A percentile compares a stretch with the other conserved stretches of the same genome.
Evolutionary conservation across 345 rosid genomes (phyloP).

Genomic region (Psidium friedrichsthalianum): DNA sequence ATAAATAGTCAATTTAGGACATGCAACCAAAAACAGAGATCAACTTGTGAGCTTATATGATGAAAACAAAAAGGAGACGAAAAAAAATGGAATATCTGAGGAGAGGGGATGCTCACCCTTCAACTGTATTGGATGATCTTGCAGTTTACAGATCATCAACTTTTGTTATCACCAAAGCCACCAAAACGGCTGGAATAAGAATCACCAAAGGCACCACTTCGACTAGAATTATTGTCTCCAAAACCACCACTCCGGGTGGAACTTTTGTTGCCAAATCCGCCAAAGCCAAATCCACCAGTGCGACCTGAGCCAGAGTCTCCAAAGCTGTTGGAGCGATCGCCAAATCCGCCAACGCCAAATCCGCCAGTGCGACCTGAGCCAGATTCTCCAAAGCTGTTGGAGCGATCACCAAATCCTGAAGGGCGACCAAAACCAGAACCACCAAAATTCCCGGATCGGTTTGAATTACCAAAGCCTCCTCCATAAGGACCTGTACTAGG

Average conservation of each 20-base stretch:
- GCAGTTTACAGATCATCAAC: neutral
- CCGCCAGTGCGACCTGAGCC: conserved; percentile 17
- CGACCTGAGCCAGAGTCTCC: conserved; percentile 25
- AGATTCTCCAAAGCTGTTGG: conserved; percentile 22
- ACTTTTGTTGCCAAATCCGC: conserved; percentile 1
- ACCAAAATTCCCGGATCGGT: neutral
- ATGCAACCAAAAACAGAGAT: neutral
- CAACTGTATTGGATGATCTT: neutral
- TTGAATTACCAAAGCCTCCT: conserved; percentile 5
- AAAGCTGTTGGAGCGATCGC: conserved; percentile 17
- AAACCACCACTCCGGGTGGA: neutral
- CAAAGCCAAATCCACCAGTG: conserved; percentile 2
- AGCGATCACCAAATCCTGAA: conserved; percentile 11
- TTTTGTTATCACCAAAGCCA: neutral
- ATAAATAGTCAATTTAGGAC: neutral
- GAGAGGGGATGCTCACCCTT: conserved; percentile 1
- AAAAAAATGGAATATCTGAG: neutral
- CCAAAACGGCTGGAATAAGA: conserved; percentile 4
- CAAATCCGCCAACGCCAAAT: conserved; percentile 1
- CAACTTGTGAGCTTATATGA: neutral
- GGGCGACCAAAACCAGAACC: conserved; percentile 10
- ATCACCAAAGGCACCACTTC: neutral
- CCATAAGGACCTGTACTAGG: conserved; percentile 1
- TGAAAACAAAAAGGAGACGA: neutral
- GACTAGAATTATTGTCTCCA: neutral